Evolutionary conservation across 305 asterid genomes (phyloP).

Genomic region (Andrographis paniculata): DNA sequence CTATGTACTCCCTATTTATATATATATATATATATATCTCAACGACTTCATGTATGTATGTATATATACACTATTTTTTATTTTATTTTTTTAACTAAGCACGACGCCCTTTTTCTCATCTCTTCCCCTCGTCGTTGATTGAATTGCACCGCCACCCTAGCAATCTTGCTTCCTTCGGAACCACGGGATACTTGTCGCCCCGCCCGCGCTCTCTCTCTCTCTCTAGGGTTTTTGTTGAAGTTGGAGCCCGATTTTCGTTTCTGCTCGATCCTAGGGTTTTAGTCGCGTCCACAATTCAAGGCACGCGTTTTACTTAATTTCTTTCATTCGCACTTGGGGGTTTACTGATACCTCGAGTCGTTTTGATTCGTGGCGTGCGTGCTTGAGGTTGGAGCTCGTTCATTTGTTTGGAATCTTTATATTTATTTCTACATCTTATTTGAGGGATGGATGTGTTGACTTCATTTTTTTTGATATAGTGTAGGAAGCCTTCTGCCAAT

Average conservation of each 20-base stretch:
- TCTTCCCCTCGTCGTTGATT: constrained; percentile 19
- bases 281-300: constrained; percentile 9
- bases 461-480: no score
- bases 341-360: constrained; percentile 12
- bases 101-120: background rate
- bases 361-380: background rate
- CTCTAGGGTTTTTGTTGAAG: constrained; percentile 48
- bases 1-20: no score
- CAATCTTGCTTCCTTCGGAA: constrained; percentile 15
- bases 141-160: constrained; percentile 20
- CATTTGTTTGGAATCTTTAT: no score
- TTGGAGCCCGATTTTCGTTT: constrained; percentile 19
- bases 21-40: no score
- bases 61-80: constrained; percentile 2
- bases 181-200: constrained; percentile 11
- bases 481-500: background rate
- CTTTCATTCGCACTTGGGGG: background rate
- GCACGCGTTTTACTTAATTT: constrained; percentile 11
- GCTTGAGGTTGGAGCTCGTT: constrained; percentile 17
- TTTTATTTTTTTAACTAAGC: constrained; percentile 12
- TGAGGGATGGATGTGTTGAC: background rate
- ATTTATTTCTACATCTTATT: background rate
- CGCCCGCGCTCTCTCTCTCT: no score
- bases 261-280: constrained; percentile 31
- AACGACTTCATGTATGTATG: background rate